Base-by-base conservation (phyloP, 2,329 filamentous ascomycete species). In the Mollisia scopiformis region DNA sequence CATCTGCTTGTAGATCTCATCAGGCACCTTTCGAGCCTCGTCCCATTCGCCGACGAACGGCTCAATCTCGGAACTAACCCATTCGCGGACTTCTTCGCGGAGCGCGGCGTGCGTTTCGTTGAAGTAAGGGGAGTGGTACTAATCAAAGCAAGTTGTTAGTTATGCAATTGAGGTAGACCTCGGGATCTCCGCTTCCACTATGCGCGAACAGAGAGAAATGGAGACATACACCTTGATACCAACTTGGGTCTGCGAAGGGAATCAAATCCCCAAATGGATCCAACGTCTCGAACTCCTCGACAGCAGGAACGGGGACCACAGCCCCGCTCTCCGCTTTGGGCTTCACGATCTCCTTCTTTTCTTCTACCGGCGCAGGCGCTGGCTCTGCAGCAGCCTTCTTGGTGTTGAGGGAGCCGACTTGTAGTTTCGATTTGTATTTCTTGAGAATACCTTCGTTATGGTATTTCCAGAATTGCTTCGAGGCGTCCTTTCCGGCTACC, bases 91-190 rank as follows among this genome's bases (percentile, higher is more conserved):
- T 81, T 99, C 95, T 66, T 87, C 89, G 62, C 95, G 92, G 53
- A 99, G 89, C 55, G 92, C 93, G 59, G 88, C 93, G 77, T 99
- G 95, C 5, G 92, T 88, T 78, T 97, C 89, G 79, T 97, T 97
- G 84, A 90, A 96, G 84, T 97, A 98, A 28, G 94, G 92, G 1
- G 94, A 97, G 80, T 96, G 91, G 78, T 97, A 96, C 91, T 96
- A 66, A 37, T 14, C 5, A 2, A 53, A 21, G 43, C 31, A 27
- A 30, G 57, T 65, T 11, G 37, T 56, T 46, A 52, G 58, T 14
- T 49, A 43, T 51, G 23, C 6, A 35, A 11, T 3, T 5, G 19
- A 11, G 33, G 16, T 11, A 19, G 39, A 41, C 19, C 33, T 10
- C 21, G 35, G 25, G 10, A 21, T 43, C 39, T 43, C 39, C 16